These are phyloP conservation scores for Ophiocordyceps robertsii DNA, from an alignment of 2,329 filamentous ascomycete genomes.

Conservation along the genomic window DNA sequence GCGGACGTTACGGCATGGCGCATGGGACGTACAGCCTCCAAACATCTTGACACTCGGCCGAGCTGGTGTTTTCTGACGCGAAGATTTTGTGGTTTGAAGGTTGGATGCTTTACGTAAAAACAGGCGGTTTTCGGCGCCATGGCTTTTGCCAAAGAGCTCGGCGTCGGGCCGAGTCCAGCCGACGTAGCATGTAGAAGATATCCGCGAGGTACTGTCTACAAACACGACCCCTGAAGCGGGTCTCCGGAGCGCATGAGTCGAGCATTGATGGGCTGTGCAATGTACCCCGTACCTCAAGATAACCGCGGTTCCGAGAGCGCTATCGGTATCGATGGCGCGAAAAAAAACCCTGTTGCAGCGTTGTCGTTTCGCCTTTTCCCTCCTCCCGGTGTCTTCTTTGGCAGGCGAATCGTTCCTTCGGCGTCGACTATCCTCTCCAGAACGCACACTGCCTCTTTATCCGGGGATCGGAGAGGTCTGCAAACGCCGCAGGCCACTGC, in stretches of 20 bases:
- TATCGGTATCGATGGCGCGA: background rate
- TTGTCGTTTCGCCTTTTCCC: too few species aligned
- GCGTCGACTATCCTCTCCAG: too few species aligned
- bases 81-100: background rate
- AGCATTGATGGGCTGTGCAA: background rate
- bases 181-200: too few species aligned
- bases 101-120: conserved; percentile 9
- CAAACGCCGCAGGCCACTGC: too few species aligned
- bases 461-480: too few species aligned
- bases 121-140: conserved; percentile 4
- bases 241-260: background rate
- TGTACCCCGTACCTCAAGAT: background rate
- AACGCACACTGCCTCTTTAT: too few species aligned
- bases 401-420: too few species aligned
- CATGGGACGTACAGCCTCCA: conserved; percentile 26
- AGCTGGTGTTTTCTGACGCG: background rate
- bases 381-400: background rate
- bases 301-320: background rate
- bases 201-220: background rate
- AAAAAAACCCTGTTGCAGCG: background rate
- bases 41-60: conserved; percentile 9
- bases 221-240: background rate
- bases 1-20: background rate
- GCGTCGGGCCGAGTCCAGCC: background rate
- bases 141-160: background rate